A percentile compares a stretch with the other conserved stretches of the same genome.
Evolutionary conservation across 176 grass and related monocot species (phyloP).

Genomic region (Tuctoria greenei): DNA sequence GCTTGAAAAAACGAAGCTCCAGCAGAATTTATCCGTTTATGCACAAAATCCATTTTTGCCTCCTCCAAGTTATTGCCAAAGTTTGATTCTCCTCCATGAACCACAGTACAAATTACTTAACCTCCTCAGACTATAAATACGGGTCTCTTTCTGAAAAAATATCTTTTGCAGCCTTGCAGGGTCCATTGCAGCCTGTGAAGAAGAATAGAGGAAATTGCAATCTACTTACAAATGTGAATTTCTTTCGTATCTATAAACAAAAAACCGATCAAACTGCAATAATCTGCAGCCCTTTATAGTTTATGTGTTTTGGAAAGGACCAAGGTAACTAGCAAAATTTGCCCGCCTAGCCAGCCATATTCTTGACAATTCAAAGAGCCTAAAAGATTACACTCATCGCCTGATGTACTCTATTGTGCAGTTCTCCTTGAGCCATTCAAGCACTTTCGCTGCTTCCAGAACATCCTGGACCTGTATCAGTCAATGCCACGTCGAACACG

Average conservation of each 20-base stretch:
- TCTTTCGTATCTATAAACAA: slow-evolving; percentile 7
- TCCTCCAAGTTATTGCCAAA: background rate
- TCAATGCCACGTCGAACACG: background rate
- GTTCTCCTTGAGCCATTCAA: slow-evolving; percentile 95
- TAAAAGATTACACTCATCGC: slow-evolving; percentile 22
- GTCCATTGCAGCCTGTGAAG: background rate
- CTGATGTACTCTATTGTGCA: slow-evolving; percentile 61
- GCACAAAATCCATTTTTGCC: background rate
- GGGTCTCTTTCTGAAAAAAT: no score
- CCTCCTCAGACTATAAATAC: background rate
- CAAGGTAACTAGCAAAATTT: slow-evolving; percentile 21
- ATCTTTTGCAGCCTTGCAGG: background rate
- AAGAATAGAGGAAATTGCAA: background rate
- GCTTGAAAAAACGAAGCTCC: background rate
- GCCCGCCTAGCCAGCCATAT: slow-evolving; percentile 7
- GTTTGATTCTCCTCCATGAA: background rate
- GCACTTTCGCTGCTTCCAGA: slow-evolving; percentile 80
- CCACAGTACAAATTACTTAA: background rate
- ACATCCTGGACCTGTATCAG: slow-evolving; percentile 67
- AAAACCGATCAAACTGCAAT: slow-evolving; percentile 6
- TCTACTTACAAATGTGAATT: slow-evolving; percentile 20
- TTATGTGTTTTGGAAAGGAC: background rate
- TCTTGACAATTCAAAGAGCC: background rate
- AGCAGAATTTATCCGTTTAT: background rate
- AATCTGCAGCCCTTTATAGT: background rate